Percentiles rank a stretch among this genome's conserved stretches.
Conservation (phyloP, 2,329 filamentous ascomycete species). For the Penicillium hesseltinei region DNA sequence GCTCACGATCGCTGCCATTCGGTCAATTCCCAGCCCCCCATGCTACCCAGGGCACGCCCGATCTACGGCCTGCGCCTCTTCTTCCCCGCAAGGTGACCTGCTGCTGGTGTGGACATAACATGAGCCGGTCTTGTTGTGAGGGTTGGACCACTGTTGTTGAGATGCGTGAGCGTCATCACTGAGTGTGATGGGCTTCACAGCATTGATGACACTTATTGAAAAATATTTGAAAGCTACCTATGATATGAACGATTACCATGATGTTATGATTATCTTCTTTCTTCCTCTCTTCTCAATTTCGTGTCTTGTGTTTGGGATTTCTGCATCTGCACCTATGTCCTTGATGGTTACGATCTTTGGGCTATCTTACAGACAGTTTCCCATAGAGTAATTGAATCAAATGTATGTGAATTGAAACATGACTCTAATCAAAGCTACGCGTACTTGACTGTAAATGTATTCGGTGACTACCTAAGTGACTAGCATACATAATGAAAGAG, state of each 20-base stretch:
- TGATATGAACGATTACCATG: constrained; percentile 2
- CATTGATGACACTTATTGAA: neutral
- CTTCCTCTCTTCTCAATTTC: neutral
- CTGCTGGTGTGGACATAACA: constrained; percentile 70
- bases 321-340: neutral
- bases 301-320: neutral
- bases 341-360: neutral
- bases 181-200: neutral
- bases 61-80: constrained; percentile 12
- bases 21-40: neutral
- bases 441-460: neutral
- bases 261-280: constrained; percentile 3
- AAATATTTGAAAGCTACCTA: neutral
- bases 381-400: neutral
- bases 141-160: constrained; percentile 67
- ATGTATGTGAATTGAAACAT: neutral
- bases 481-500: too few relatives aligned
- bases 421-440: neutral
- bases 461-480: neutral
- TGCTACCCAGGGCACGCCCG: constrained; percentile 7
- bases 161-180: constrained; percentile 58
- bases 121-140: constrained; percentile 67
- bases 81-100: constrained; percentile 50
- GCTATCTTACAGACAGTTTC: neutral
- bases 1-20: constrained; percentile 1